Percentiles rank a stretch among this genome's conserved stretches.
Evolutionary conservation across 1,139 yeast species (phyloP).

Genomic region (Lodderomyces elongisporus): DNA sequence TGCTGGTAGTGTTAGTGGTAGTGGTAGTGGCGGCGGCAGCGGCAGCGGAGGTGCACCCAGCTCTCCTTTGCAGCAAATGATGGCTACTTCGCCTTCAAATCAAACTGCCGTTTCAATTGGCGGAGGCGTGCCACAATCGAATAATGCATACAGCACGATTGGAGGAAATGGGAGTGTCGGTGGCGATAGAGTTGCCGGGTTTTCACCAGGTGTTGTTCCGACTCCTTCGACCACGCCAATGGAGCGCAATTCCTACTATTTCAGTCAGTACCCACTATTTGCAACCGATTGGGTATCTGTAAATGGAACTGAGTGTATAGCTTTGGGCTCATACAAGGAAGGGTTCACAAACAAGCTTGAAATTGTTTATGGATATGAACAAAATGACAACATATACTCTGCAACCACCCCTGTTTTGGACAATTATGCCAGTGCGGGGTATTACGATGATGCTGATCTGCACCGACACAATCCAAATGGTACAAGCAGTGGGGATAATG

Average conservation of each 20-base stretch:
- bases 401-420: conserved; percentile 1
- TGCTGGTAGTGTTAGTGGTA: no score
- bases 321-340: conserved; percentile 67
- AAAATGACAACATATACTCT: conserved; percentile 17
- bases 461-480: not conserved
- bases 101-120: conserved; percentile 1
- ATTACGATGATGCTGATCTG: conserved; percentile 15
- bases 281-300: conserved; percentile 60
- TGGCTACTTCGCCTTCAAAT: not conserved
- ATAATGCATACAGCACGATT: no score
- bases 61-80: not conserved
- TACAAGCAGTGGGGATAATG: conserved; percentile 22
- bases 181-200: not conserved
- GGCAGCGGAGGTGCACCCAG: not conserved
- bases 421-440: conserved; percentile 1
- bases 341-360: conserved; percentile 57
- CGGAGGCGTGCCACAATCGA: no score
- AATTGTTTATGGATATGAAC: conserved; percentile 39
- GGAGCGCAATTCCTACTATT: conserved; percentile 48
- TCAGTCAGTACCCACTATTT: conserved; percentile 59
- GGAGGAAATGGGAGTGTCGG: no score
- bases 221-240: conserved; percentile 7
- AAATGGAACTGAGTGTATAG: conserved; percentile 46
- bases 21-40: no score
- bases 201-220: conserved; percentile 5